Evolutionary conservation across 2,329 filamentous ascomycete genomes (phyloP), one percentile per base, ranked within the genome.

Genomic region (Ophiosphaerella korrae): DNA sequence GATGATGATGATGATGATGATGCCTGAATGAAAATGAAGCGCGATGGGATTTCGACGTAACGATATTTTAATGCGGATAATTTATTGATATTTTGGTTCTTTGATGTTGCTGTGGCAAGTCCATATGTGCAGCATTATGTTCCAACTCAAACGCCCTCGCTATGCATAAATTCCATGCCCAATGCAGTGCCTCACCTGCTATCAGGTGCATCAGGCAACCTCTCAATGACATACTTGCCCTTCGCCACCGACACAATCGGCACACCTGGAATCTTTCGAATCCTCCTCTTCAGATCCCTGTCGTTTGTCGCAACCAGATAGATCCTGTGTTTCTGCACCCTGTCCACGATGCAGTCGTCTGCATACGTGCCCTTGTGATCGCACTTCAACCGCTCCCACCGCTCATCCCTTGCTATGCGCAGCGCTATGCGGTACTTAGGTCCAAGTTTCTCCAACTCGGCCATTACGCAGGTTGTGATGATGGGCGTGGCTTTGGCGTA

Each of bases 201-300:
- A 61, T 92, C 87, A 31, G 90, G 89, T 33, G 90, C 90, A 74
- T 92, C 89, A 5, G 92, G 92, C 56, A 97, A 76, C 65, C 92
- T 85, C 80, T 97, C 94, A 67, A 99, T 94, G 41, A 93, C 88
- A 75, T 97, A 97, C 75, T 97, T 97, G 39, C 90, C 91, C 67
- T 90, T 84, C 5, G 88, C 89, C 24, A 94, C 90, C 67, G 87
- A 91, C 80, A 96, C 82, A 63, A 90, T 85, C 23, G 87, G 87
- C 50, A 89, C 86, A 74, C 87, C 87, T 1, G 87, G 87, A 45
- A 94, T 85, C 78, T 96, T 97, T 57, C 92, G 82, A 64, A 96
- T 82, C 50, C 92, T 80, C 68, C 91, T 82, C 78, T 95, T 94
- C 36, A 73, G 42, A 44, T 74, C 72, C 61, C 89, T 83, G 81